Percentiles rank a stretch among this genome's conserved stretches.
Evolutionary conservation across 768 basidiomycete genomes (phyloP).

Genomic region (Lentinula aciculospora): DNA sequence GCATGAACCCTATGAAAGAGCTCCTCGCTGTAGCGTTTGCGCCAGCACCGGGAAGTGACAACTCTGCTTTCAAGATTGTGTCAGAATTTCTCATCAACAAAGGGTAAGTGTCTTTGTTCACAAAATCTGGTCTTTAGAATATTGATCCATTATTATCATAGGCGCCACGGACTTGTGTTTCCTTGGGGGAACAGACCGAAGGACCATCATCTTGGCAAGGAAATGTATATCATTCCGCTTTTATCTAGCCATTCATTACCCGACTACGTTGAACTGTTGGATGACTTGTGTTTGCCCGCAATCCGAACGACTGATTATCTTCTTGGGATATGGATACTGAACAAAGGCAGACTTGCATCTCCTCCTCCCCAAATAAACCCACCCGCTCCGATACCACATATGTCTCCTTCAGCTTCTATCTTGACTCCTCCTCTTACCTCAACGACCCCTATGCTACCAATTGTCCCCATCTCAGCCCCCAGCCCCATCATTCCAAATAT

Average conservation of each 20-base stretch:
- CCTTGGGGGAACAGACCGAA: slow-evolving; percentile 79
- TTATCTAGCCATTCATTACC: slow-evolving; percentile 62
- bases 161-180: slow-evolving; percentile 82
- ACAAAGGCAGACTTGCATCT: slow-evolving; percentile 69
- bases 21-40: slow-evolving; percentile 73
- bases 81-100: slow-evolving; percentile 67
- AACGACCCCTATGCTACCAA: slow-evolving; percentile 10
- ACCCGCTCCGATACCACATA: neutral
- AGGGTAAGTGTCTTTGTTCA: slow-evolving; percentile 42
- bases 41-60: slow-evolving; percentile 38
- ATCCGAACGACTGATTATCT: slow-evolving; percentile 59
- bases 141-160: slow-evolving; percentile 20
- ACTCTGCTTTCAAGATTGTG: slow-evolving; percentile 52
- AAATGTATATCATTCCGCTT: slow-evolving; percentile 83
- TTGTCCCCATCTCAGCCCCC: slow-evolving; percentile 12
- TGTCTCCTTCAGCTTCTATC: slow-evolving; percentile 3
- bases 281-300: slow-evolving; percentile 66
- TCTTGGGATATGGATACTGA: slow-evolving; percentile 81
- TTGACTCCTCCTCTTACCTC: slow-evolving; percentile 11
- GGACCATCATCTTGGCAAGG: slow-evolving; percentile 72
- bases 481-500: slow-evolving; percentile 15
- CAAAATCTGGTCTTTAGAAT: neutral
- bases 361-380: slow-evolving; percentile 24
- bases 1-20: slow-evolving; percentile 74
- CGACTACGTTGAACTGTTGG: slow-evolving; percentile 81